These are phyloP conservation scores for Cicer bijugum DNA, from an alignment of 306 rosid species.

Conservation along the genomic window DNA sequence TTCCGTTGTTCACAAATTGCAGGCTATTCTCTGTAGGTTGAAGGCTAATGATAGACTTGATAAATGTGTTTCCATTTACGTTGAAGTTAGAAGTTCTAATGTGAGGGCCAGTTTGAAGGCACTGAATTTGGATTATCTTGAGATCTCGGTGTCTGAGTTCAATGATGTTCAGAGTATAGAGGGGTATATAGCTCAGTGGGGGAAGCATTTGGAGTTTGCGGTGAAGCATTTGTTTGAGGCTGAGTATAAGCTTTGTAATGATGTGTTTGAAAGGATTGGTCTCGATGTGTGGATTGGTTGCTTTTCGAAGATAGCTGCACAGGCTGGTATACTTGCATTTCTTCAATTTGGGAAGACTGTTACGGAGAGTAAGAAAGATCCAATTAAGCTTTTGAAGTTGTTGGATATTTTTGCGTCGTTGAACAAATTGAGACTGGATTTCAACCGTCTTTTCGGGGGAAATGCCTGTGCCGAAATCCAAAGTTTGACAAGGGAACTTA, in stretches of 20 bases:
- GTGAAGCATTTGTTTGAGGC: conserved; percentile 99
- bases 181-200: conserved; percentile 90
- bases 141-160: conserved; percentile 84
- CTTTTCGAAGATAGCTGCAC: conserved; percentile 92
- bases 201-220: conserved; percentile 96
- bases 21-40: conserved; percentile 80
- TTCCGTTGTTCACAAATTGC: conserved; percentile 76
- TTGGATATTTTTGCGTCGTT: conserved; percentile 92
- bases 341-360: conserved; percentile 97
- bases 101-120: conserved; percentile 95
- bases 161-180: conserved; percentile 96
- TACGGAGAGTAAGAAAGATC: conserved; percentile 93
- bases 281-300: conserved; percentile 93
- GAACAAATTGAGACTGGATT: conserved; percentile 90
- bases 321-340: conserved; percentile 94
- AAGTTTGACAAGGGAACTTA: conserved; percentile 93
- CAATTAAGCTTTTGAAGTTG: conserved; percentile 86
- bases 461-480: conserved; percentile 87
- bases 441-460: conserved; percentile 94
- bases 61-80: conserved; percentile 75
- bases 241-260: conserved; percentile 92
- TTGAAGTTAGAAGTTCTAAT: conserved; percentile 86
- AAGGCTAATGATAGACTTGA: conserved; percentile 78
- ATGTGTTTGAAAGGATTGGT: conserved; percentile 92
- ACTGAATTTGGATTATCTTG: conserved; percentile 90